phyloP scores from a whole-genome alignment of 2,329 filamentous ascomycete species.

The Aspergillus fumigatiaffinis region DNA sequence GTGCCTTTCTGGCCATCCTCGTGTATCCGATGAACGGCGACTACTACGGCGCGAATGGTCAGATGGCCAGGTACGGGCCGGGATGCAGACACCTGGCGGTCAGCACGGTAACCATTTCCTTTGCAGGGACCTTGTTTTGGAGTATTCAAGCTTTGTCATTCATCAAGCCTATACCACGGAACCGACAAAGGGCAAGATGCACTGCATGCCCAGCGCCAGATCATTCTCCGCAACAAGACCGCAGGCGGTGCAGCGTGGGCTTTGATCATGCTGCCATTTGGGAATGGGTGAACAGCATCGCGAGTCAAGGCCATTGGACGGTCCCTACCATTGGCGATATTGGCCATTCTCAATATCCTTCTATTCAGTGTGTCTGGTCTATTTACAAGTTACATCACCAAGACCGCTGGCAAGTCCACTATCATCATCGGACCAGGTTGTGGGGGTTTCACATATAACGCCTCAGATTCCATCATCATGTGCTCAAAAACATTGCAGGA shows the following conservation, averaged over 20 bases:
- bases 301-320: neutral
- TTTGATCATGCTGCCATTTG: neutral
- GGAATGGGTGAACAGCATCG: neutral
- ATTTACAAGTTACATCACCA: conserved; percentile 31
- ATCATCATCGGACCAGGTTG: conserved; percentile 26
- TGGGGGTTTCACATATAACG: conserved; percentile 4
- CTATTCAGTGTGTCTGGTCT: conserved; percentile 26
- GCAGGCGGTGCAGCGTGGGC: conserved; percentile 1
- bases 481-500: conserved; percentile 14
- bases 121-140: conserved; percentile 25
- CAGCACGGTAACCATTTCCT: conserved; percentile 49
- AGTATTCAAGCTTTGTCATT: conserved; percentile 23
- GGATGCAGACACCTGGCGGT: conserved; percentile 38
- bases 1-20: conserved; percentile 25
- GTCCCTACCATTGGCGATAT: conserved; percentile 15
- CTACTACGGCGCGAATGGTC: conserved; percentile 57
- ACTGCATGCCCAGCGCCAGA: conserved; percentile 30
- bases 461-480: neutral
- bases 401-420: conserved; percentile 26
- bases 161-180: conserved; percentile 18
- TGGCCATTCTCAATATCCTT: conserved; percentile 17
- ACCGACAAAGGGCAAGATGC: conserved; percentile 20
- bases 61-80: conserved; percentile 49
- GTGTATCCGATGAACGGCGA: conserved; percentile 41
- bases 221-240: conserved; percentile 27